phyloP scores from a whole-genome alignment of 495 filamentous ascomycete genomes.

The Hypoxylon fragiforme region DNA sequence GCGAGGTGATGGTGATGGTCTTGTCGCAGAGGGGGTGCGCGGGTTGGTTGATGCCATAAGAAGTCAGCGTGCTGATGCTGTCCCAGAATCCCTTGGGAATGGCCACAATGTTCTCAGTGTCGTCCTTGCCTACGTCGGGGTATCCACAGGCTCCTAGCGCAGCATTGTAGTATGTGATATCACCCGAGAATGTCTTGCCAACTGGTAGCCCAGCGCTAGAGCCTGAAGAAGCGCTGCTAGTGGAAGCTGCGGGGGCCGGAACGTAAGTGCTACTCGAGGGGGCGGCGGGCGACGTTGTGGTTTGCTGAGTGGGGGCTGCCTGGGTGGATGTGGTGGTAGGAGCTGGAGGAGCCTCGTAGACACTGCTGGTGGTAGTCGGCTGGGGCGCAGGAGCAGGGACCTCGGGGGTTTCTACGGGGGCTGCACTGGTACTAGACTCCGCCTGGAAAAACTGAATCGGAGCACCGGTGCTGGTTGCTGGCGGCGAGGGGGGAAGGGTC shows the following conservation, averaged over 20 bases:
- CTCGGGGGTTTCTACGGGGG: not conserved
- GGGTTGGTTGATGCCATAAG: constrained; percentile 51
- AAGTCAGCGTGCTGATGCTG: constrained; percentile 33
- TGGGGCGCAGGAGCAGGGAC: not conserved
- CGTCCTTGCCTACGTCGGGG: constrained; percentile 46
- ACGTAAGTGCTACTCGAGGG: constrained; percentile 3
- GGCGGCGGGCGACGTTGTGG: constrained; percentile 7
- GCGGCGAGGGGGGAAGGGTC: constrained; percentile 38
- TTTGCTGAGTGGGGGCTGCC: constrained; percentile 9
- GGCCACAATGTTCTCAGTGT: constrained; percentile 48
- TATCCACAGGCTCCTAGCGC: constrained; percentile 52
- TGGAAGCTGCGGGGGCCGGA: not conserved
- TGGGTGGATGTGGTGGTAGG: constrained; percentile 15
- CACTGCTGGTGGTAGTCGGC: constrained; percentile 10
- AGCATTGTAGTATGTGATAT: constrained; percentile 52
- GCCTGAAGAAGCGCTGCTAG: constrained; percentile 18
- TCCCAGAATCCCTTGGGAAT: constrained; percentile 54
- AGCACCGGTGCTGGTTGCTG: constrained; percentile 20
- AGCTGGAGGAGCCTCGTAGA: constrained; percentile 21
- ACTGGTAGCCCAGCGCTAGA: constrained; percentile 24
- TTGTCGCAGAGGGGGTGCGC: constrained; percentile 67
- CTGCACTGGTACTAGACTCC: constrained; percentile 1
- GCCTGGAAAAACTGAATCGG: constrained; percentile 50
- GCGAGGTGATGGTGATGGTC: constrained; percentile 60
- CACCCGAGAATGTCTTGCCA: constrained; percentile 35